Evolutionary conservation across 2,329 filamentous ascomycete species (phyloP), one percentile per base, ranked within the genome.

Genomic region (Ophiostoma montium): DNA sequence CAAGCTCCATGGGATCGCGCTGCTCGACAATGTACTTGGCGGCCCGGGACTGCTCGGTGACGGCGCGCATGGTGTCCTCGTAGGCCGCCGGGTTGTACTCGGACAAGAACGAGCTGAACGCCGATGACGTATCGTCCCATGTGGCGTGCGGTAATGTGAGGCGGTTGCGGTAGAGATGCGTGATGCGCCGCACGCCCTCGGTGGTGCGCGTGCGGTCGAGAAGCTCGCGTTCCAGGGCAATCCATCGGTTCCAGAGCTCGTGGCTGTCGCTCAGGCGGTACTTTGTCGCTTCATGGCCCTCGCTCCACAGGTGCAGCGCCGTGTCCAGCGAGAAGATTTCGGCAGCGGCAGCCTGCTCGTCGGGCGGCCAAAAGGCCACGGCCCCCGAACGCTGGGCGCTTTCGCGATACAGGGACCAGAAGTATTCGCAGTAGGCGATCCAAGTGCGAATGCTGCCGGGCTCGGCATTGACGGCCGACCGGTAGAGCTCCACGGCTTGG

Each of bases 251-350:
- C 86, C 86, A 94, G 11, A 92, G 72, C 50, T 79, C 65, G 60
- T 88, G 81, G 59, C 86, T 90, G 61, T 88, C 84, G 59, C 76
- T 76, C 51, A 92, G 68, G 53, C 84, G 82, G 63, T 82, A 86
- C 60, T 81, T 78, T 48, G 85, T 84, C 38, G 78, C 76, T 53
- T 81, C 74, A 56, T 85, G 80, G 33, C 78, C 86, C 58, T 84
- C 74, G 60, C 81, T 76, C 74, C 86, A 86, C 1, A 86, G 72
- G 48, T 77, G 75, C 48, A 86, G 66, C 42, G 84, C 76, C 43
- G 75, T 66, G 32, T 82, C 76, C 54, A 82, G 75, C 7, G 77
- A 77, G 63, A 92, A 90, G 36, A 86, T 66, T 54, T 88, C 82
- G 57, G 76, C 75, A 46, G 80, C 84, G 52, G 85, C 67, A 46